phyloP scores from a whole-genome alignment of 305 asterid species.

The Fraxinus sp. region DNA sequence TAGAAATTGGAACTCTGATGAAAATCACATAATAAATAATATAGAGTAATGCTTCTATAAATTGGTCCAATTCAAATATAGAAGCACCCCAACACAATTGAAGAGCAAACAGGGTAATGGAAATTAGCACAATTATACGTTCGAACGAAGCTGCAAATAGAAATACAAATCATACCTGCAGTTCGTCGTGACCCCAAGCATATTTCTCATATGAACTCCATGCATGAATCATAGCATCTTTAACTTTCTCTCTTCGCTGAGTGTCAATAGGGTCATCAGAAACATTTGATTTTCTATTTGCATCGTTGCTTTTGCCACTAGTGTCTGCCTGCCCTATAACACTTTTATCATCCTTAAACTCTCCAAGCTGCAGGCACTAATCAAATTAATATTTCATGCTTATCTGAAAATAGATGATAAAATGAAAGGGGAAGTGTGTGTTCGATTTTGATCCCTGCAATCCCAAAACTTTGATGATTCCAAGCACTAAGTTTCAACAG shows the following conservation, averaged over 20 bases:
- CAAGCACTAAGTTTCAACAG: background rate
- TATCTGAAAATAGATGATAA: background rate
- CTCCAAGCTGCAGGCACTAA: constrained; percentile 59
- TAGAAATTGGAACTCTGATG: background rate
- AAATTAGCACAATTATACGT: background rate
- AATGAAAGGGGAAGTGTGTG: background rate
- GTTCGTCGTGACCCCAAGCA: constrained; percentile 99
- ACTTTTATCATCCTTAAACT: constrained; percentile 42
- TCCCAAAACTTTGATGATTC: background rate
- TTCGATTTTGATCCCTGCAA: background rate
- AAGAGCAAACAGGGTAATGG: background rate
- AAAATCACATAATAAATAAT: background rate
- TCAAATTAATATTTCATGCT: constrained; percentile 15
- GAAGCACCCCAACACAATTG: background rate
- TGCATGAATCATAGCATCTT: constrained; percentile 96
- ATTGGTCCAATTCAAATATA: background rate
- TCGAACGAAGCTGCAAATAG: background rate
- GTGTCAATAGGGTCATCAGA: constrained; percentile 56
- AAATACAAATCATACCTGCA: constrained; percentile 57
- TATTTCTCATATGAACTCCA: constrained; percentile 95
- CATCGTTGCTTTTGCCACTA: constrained; percentile 21
- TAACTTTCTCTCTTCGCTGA: constrained; percentile 75
- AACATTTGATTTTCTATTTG: constrained; percentile 32
- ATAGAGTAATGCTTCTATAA: background rate
- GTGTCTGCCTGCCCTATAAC: constrained; percentile 28